Evolutionary conservation across 352 stramenopile genomes (phyloP).

Genomic region (Phytophthora agathidicida): DNA sequence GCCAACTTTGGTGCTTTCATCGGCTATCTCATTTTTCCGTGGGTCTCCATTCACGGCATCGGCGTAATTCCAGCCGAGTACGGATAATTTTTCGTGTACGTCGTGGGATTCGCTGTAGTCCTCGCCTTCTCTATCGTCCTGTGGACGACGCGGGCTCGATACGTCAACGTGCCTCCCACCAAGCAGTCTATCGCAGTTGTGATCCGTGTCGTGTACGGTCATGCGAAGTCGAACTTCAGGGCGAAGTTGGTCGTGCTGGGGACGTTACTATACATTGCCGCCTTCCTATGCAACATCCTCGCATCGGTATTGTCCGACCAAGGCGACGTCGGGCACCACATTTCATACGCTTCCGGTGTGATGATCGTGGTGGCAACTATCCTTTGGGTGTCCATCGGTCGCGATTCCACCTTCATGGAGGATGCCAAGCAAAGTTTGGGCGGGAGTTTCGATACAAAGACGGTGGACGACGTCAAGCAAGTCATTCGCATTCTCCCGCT

Average conservation of each 20-base stretch:
- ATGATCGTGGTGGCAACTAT: constrained; percentile 42
- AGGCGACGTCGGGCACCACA: constrained; percentile 31
- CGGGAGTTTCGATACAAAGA: constrained; percentile 42
- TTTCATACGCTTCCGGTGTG: constrained; percentile 49
- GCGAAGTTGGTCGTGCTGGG: constrained; percentile 44
- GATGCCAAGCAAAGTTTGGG: constrained; percentile 42
- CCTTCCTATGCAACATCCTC: constrained; percentile 60
- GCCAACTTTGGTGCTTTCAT: constrained; percentile 80
- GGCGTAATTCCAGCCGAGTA: constrained; percentile 45
- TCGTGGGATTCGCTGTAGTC: constrained; percentile 58
- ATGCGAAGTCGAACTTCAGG: constrained; percentile 30
- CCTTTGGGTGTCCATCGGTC: constrained; percentile 51
- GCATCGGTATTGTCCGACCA: constrained; percentile 50
- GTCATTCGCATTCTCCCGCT: constrained; percentile 39
- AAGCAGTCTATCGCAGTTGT: constrained; percentile 48
- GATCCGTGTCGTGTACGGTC: constrained; percentile 39
- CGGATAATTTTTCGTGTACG: constrained; percentile 58
- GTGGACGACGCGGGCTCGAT: constrained; percentile 40
- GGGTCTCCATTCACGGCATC: constrained; percentile 73
- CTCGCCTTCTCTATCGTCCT: constrained; percentile 43
- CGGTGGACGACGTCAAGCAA: constrained; percentile 59
- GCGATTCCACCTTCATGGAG: constrained; percentile 51
- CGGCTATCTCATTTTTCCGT: constrained; percentile 76
- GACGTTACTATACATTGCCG: constrained; percentile 37
- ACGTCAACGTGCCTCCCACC: constrained; percentile 48